Evolutionary conservation across 2,329 filamentous ascomycete genomes (phyloP).

Genomic region (Pseudogymnoascus destructans): DNA sequence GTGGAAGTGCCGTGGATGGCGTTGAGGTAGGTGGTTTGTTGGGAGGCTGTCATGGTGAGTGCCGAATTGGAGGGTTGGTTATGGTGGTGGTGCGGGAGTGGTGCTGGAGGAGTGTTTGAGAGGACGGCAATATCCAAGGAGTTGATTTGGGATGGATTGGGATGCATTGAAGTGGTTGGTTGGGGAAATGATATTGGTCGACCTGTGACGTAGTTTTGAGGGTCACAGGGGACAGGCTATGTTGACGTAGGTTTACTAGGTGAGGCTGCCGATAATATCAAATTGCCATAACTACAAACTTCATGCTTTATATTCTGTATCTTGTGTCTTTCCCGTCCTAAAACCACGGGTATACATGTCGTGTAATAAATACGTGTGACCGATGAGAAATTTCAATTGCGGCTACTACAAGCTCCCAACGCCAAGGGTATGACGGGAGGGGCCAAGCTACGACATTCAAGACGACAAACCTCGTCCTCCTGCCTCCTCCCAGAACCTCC

Average conservation of each 20-base stretch:
- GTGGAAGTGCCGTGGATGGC: constrained; percentile 17
- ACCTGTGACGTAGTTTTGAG: background rate
- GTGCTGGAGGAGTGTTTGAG: background rate
- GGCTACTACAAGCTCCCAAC: background rate
- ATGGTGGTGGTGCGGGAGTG: background rate
- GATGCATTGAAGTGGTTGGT: background rate
- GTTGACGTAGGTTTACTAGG: background rate
- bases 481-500: background rate
- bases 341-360: background rate
- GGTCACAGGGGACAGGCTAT: background rate
- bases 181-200: background rate
- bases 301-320: background rate
- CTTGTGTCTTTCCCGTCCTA: background rate
- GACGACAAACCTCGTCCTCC: background rate
- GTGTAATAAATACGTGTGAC: background rate
- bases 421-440: background rate
- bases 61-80: background rate
- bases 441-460: background rate
- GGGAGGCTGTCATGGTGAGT: constrained; percentile 21
- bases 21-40: constrained; percentile 22
- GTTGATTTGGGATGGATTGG: background rate
- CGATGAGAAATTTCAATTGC: background rate
- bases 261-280: background rate
- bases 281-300: background rate
- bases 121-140: background rate